Base-by-base conservation (phyloP, 768 basidiomycete species). In the Podaxis sp. region DNA sequence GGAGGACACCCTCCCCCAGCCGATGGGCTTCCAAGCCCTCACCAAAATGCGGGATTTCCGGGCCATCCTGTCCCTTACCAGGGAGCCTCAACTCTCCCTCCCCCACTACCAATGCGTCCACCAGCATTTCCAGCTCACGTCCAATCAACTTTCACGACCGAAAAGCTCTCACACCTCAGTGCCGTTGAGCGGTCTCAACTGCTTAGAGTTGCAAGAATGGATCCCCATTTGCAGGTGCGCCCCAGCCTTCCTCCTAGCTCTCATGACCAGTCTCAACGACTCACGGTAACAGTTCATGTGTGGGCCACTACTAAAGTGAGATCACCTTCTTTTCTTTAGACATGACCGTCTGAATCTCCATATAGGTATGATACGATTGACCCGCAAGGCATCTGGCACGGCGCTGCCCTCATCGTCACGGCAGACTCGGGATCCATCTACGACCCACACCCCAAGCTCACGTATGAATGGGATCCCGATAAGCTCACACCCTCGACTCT, bases 401-500 rank as follows among this genome's bases (percentile, higher is more conserved):
- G 95, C 6, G 92, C 90, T 12, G 93, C 87, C 11, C 76, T 99
- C 74, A 82, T 98, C 61, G 94, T 99, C 66, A 93, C 93, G 52
- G 85, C 90, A 24, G 93, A 95, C 72, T 80, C 86, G 24, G 90
- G 90, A 15, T 93, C 90, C 1, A 77, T 82, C 8, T 95, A 95
- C 68, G 87, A 89, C 17, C 90, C 91, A 0, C 81, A 84, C 67
- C 93, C 93, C 1, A 77, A 75, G 7, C 73, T 95, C 4, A 85
- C 81, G 7, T 87, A 91, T 68, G 80, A 85, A 63, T 94, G 90
- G 89, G 89, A 94, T 69, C 87, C 87, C 48, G 79, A 86, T 59
- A 71, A 68, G 48, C 68, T 72, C 40, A 63, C 68, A 2, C 67
- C 68, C 12, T 61, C 58, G 39, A 52, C 42, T 57, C 67, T 61